These are phyloP conservation scores for Adansonia rubrostipa DNA, from an alignment of 441 rosid genomes.

Conservation along the genomic window DNA sequence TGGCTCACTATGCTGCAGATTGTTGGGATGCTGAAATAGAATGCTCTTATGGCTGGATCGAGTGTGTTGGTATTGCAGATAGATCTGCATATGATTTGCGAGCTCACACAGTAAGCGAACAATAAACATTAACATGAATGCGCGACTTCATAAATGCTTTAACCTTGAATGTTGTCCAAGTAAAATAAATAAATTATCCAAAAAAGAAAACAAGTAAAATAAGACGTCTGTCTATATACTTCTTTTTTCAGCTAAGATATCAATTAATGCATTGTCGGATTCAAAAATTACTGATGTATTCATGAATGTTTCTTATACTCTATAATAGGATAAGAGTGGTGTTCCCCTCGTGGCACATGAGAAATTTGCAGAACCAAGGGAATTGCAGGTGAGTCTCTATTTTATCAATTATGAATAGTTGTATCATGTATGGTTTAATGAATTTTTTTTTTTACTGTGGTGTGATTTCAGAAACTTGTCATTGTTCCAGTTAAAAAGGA, in stretches of 20 bases:
- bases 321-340: slow-evolving; percentile 53
- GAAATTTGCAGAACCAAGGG: slow-evolving; percentile 55
- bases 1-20: slow-evolving; percentile 73
- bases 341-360: slow-evolving; percentile 56
- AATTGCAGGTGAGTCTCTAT: slow-evolving; percentile 46
- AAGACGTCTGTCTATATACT: not conserved
- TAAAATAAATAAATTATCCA: too few relatives aligned
- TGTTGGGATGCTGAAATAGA: slow-evolving; percentile 79
- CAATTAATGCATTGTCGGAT: not conserved
- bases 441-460: not conserved
- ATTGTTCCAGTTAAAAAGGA: slow-evolving; percentile 55
- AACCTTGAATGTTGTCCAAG: too few relatives aligned
- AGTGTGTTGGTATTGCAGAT: slow-evolving; percentile 69
- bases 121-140: not conserved
- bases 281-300: not conserved
- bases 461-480: slow-evolving; percentile 50
- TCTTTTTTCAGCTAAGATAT: not conserved
- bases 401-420: not conserved
- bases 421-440: not conserved
- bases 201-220: not conserved
- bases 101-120: slow-evolving; percentile 49
- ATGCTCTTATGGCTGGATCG: slow-evolving; percentile 64
- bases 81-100: slow-evolving; percentile 56
- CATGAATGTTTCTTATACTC: not conserved
- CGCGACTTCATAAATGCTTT: not conserved